Base-by-base conservation (phyloP, 108 stramenopile species). In the Nitzschia putrida region DNA sequence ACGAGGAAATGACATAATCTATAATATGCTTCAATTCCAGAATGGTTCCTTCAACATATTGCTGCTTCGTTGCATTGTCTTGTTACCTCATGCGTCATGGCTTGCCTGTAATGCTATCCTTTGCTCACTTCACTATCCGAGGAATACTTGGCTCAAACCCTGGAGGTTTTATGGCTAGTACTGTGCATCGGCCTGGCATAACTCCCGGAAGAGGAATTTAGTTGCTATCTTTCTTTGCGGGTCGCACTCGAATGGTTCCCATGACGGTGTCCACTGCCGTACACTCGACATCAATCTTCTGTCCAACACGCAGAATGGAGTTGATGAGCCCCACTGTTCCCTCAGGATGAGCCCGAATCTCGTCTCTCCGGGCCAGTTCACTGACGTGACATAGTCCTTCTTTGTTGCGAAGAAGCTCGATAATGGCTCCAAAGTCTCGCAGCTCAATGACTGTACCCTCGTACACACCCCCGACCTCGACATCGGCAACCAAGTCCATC, bases 331-430 rank as follows among this genome's bases (percentile, higher is more conserved):
- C 87, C 39, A 81, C 24, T 43, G 83, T 85, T 24, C 86, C 89
- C 23, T 56, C 66, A 2, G 80, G 75, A 57, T 88, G 82, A 11
- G 41, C 38, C 53, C 56, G 14, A 24, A 71, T 72, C 14, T 74
- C 77, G 20, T 72, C 53, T 40, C 50, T 66, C 22, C 74, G 64
- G 10, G 77, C 66, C 38, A 94, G 52, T 61, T 97, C 90, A 29
- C 91, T 92, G n/a, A 93, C 80, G 71, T 97, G 96, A 21, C 95
- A 72, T 20, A 97, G 50, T 16, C 91, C 96, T 69, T 94, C 91
- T 53, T 93, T 91, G 67, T 91, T 93, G 13, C 94, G 84, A n/a
- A 94, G 72, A 10, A 97, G 61, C 69, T 93, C 92, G 52, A 97
- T 76, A 23, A 94, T 65, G 53, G 86, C 88, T 26, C 97, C 95